A percentile compares a stretch with the other conserved stretches of the same genome.
Evolutionary conservation across 129 eudicot genomes (phyloP).

Genomic region (Helianthus tuberosus): DNA sequence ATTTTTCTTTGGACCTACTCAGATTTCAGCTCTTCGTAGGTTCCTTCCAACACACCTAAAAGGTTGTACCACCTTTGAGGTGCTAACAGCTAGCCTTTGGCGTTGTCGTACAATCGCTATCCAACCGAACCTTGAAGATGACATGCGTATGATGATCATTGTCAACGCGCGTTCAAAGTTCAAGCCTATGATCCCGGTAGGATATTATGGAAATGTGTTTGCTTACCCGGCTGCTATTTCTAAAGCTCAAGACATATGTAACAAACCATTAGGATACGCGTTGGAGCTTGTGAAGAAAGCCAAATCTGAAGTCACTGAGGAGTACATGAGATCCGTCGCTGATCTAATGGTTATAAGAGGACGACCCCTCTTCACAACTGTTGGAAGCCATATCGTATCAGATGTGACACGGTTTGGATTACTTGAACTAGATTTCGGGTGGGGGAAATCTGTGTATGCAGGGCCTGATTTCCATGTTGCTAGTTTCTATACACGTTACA

Average conservation of each 20-base stretch:
- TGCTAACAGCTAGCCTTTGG: conserved; percentile 1
- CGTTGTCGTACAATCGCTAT: not conserved
- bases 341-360: conserved; percentile 2
- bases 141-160: not conserved
- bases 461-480: not conserved
- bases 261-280: not conserved
- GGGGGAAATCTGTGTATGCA: not conserved
- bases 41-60: not conserved
- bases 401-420: conserved; percentile 36
- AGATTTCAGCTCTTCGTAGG: not conserved
- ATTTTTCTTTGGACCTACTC: conserved; percentile 1
- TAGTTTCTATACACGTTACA: not conserved
- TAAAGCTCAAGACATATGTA: not conserved
- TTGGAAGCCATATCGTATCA: conserved; percentile 31
- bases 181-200: not conserved
- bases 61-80: not conserved
- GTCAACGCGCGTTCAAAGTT: not conserved
- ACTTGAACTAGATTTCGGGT: not conserved
- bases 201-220: not conserved
- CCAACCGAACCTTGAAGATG: not conserved
- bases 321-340: not conserved
- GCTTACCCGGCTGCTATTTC: not conserved
- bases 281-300: not conserved
- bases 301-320: not conserved
- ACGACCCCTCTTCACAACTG: conserved; percentile 23